These are phyloP conservation scores for Coniosporium tulheliwenetii DNA, from an alignment of 2,329 filamentous ascomycete species.

Conservation along the genomic window DNA sequence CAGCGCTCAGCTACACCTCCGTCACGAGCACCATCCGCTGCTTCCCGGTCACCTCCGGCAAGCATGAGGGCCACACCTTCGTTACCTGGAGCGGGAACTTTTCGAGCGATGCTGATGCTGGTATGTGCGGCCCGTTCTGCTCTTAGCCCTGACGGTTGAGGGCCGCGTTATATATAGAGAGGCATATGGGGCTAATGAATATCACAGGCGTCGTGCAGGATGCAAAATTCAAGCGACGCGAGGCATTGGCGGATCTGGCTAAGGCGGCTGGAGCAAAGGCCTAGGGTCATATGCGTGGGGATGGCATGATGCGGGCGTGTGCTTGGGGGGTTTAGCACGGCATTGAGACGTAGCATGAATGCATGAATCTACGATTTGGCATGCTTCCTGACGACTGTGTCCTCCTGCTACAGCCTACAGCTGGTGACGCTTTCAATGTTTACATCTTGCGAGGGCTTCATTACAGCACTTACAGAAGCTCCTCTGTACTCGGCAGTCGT, in stretches of 20 bases:
- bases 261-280: constrained; percentile 12
- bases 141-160: background rate
- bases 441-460: no score
- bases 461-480: no score
- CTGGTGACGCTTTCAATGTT: no score
- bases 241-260: constrained; percentile 52
- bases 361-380: no score
- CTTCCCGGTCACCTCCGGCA: constrained; percentile 51
- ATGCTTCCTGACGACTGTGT: no score
- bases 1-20: constrained; percentile 48
- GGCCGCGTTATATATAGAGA: no score
- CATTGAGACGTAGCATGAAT: no score
- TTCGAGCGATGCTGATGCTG: constrained; percentile 53
- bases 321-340: no score
- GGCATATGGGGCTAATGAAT: background rate
- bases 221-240: constrained; percentile 61
- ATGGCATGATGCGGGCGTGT: no score
- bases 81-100: constrained; percentile 57
- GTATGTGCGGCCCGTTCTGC: constrained; percentile 24
- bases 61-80: constrained; percentile 48
- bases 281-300: no score
- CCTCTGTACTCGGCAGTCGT: no score
- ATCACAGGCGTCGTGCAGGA: constrained; percentile 51
- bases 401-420: no score
- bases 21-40: constrained; percentile 51